These are phyloP conservation scores for Glaciozyma martinii DNA, from an alignment of 768 basidiomycete genomes.

Conservation along the genomic window DNA sequence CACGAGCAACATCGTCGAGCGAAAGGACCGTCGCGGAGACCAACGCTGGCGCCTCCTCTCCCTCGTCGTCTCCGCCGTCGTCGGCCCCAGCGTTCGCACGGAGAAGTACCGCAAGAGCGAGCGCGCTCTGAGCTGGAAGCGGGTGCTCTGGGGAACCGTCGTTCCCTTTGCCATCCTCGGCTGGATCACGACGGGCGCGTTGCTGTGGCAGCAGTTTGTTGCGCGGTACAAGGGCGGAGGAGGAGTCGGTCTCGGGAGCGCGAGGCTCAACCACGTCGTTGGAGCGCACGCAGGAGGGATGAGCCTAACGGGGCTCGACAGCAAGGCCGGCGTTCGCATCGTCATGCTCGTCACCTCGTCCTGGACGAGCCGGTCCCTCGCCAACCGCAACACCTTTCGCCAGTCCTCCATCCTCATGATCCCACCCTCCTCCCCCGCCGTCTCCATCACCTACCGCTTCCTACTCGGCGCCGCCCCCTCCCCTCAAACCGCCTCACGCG, in stretches of 20 bases:
- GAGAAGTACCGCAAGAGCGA: constrained; percentile 32
- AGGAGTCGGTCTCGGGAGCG: constrained; percentile 12
- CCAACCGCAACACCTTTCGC: constrained; percentile 24
- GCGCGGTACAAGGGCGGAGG: constrained; percentile 29
- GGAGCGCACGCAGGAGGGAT: neutral
- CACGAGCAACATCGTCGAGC: constrained; percentile 67
- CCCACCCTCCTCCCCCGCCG: neutral
- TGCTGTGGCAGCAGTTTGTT: constrained; percentile 27
- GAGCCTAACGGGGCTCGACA: neutral
- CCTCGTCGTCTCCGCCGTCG: constrained; percentile 16
- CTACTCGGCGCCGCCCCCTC: constrained; percentile 27
- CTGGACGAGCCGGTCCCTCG: constrained; percentile 17
- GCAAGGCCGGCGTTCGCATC: constrained; percentile 4
- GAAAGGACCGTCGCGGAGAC: constrained; percentile 22
- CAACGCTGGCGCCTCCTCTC: constrained; percentile 19
- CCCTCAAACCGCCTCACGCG: constrained; percentile 9
- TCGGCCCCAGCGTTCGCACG: constrained; percentile 27
- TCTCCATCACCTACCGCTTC: constrained; percentile 27
- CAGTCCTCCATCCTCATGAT: constrained; percentile 19
- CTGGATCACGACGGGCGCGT: constrained; percentile 17
- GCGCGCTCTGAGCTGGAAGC: constrained; percentile 23
- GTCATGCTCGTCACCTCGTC: constrained; percentile 27
- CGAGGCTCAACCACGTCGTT: neutral
- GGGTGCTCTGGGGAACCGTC: constrained; percentile 27
- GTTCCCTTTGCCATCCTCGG: constrained; percentile 24